Evolutionary conservation across 1,139 yeast genomes (phyloP).

Genomic region (Lodderomyces oxycetoniae): DNA sequence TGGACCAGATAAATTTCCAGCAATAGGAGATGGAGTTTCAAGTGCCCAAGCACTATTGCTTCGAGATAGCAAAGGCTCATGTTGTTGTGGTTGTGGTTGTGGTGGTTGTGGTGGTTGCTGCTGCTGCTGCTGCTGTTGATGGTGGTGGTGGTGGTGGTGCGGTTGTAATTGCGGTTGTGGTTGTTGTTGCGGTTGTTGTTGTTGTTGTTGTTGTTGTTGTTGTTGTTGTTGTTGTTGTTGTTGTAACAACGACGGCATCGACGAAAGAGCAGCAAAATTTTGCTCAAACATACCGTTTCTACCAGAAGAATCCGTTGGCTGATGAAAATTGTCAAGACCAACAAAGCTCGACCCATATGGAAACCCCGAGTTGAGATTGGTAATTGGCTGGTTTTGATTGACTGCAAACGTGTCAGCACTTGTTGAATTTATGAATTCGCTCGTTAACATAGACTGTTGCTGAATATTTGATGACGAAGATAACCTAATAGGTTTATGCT

Average conservation of each 20-base stretch:
- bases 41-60: conserved; percentile 41
- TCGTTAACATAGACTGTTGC: conserved; percentile 24
- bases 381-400: conserved; percentile 2
- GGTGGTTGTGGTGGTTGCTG: neutral
- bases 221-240: conserved; percentile 29
- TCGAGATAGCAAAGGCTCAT: conserved; percentile 33
- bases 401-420: conserved; percentile 3
- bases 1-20: conserved; percentile 7
- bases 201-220: conserved; percentile 30
- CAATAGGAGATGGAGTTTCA: conserved; percentile 19
- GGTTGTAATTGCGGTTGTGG: conserved; percentile 31
- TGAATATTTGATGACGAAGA: conserved; percentile 13
- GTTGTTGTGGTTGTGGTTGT: conserved; percentile 9
- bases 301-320: conserved; percentile 7
- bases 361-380: neutral
- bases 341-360: conserved; percentile 17
- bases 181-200: conserved; percentile 15
- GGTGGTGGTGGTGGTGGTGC: conserved; percentile 19
- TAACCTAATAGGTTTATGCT: conserved; percentile 19
- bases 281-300: conserved; percentile 9
- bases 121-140: conserved; percentile 1
- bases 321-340: conserved; percentile 24
- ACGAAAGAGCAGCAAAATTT: conserved; percentile 12
- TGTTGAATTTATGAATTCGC: conserved; percentile 20
- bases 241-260: conserved; percentile 31